Percentiles rank a stretch among this genome's conserved stretches.
Conservation (phyloP, 306 rosid species). For the Begonia masoniana region DNA sequence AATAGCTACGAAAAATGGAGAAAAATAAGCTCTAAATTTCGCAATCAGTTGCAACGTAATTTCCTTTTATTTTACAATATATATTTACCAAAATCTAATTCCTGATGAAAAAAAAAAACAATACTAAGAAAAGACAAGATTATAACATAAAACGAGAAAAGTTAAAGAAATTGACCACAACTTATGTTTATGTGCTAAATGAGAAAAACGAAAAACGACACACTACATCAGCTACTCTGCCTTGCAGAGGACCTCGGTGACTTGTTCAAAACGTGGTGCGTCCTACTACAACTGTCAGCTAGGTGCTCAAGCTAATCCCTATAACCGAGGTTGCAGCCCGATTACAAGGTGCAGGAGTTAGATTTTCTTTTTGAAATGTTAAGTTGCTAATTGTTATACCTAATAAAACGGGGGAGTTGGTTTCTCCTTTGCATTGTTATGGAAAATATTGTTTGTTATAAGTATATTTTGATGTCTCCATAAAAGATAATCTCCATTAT, state of each 20-base stretch:
- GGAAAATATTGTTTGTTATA: background rate
- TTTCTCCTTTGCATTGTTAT: background rate
- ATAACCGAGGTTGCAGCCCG: conserved; percentile 79
- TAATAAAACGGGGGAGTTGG: background rate
- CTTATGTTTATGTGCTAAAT: no score
- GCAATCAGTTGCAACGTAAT: no score
- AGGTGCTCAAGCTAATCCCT: conserved; percentile 91
- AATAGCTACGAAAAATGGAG: no score
- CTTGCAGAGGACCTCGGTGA: conserved; percentile 82
- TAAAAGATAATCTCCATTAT: background rate
- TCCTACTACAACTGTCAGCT: conserved; percentile 85
- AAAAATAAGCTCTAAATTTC: no score
- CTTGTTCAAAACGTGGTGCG: conserved; percentile 89
- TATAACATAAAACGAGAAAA: no score
- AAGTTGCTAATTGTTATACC: background rate
- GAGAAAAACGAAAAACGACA: no score
- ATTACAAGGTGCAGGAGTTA: conserved; percentile 90
- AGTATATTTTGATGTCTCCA: background rate
- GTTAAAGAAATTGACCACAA: no score
- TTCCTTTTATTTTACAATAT: no score
- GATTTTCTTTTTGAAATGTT: background rate
- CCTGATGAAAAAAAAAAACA: no score
- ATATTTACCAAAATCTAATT: no score
- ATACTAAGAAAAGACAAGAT: no score
- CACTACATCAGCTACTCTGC: conserved; percentile 95